Percentiles rank a stretch among this genome's conserved stretches.
These are phyloP conservation scores for Narthecium ossifragum DNA, from an alignment of 106 monocot genomes.

Conservation along the genomic window DNA sequence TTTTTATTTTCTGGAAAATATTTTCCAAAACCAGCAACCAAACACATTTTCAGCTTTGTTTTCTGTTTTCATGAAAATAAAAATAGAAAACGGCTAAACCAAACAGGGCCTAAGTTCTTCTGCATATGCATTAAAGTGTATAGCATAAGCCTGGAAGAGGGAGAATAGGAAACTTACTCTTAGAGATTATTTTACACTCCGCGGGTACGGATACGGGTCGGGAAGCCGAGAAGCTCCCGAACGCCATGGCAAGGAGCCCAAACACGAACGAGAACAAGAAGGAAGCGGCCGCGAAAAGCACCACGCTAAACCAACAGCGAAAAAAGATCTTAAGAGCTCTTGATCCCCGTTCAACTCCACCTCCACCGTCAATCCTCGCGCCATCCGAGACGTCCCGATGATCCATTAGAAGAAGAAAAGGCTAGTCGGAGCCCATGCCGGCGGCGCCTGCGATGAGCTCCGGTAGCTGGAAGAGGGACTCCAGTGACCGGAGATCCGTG, in stretches of 20 bases:
- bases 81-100: too few relatives aligned
- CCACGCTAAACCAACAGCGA: slow-evolving; percentile 34
- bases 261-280: slow-evolving; percentile 51
- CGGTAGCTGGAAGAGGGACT: too few relatives aligned
- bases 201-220: slow-evolving; percentile 48
- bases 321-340: slow-evolving; percentile 10
- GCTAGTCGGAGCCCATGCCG: slow-evolving; percentile 1
- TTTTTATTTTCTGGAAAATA: too few relatives aligned
- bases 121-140: too few relatives aligned
- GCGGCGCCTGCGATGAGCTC: too few relatives aligned
- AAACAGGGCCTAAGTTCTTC: too few relatives aligned
- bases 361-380: too few relatives aligned
- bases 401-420: slow-evolving; percentile 1
- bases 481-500: too few relatives aligned
- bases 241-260: slow-evolving; percentile 39
- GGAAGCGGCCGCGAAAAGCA: slow-evolving; percentile 35
- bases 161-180: slow-evolving; percentile 41
- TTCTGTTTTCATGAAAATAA: too few relatives aligned
- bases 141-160: neutral
- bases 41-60: too few relatives aligned
- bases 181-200: slow-evolving; percentile 75
- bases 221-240: slow-evolving; percentile 43
- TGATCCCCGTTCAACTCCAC: slow-evolving; percentile 10
- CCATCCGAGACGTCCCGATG: neutral
- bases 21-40: too few relatives aligned